Base-by-base conservation (phyloP, 2,329 filamentous ascomycete genomes). In the Ceratocystis cubensis region DNA sequence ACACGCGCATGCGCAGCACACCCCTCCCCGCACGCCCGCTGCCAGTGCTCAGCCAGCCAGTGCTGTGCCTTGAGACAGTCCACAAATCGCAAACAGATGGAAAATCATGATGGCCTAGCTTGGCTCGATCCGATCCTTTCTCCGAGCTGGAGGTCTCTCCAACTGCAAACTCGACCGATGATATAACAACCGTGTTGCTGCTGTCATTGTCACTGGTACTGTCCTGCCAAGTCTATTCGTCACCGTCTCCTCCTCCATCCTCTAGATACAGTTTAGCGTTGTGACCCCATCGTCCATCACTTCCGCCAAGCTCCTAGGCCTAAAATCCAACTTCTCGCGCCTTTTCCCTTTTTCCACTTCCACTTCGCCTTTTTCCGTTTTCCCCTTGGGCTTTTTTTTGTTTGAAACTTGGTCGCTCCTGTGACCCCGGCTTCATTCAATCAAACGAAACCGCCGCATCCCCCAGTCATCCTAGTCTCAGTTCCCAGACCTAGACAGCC, bases 331-430 rank as follows among this genome's bases (percentile, higher is more conserved):
- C 13, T 10, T 25, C 48, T 25, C 15, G 22, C n/a, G n/a, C 20
- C 6, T 53, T 53, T 25, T 53, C 20, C 48, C 20, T 25, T 53
- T 53, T 53, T 53, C 48, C 48, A 20, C 45, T 48, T 48, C 17
- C 45, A 48, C n/a, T 48, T 48, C 1, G 45, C 1, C 45, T 20
- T 48, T 48, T 48, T 20, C 45, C 17, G n/a, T 20, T 48, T 48
- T 7, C 17, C 45, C 20, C 48, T 53, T 53, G 20, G 48, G 25
- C 67, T 66, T 48, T 46, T 61, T 69, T 63, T 69, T 44, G 17
- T 59, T 62, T 53, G 48, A 53, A 53, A 53, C 48, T 25, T 53
- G 57, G 20, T 53, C n/a, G 57, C 59, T 57, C 63, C 41, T 22
- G 30, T 30, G 37, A 41, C 41, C 50, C 28, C 28, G 20, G 57